A percentile compares a stretch with the other conserved stretches of the same genome.
phyloP scores from a whole-genome alignment of 805 yeast species.

The Gaillardinia entomophila region DNA sequence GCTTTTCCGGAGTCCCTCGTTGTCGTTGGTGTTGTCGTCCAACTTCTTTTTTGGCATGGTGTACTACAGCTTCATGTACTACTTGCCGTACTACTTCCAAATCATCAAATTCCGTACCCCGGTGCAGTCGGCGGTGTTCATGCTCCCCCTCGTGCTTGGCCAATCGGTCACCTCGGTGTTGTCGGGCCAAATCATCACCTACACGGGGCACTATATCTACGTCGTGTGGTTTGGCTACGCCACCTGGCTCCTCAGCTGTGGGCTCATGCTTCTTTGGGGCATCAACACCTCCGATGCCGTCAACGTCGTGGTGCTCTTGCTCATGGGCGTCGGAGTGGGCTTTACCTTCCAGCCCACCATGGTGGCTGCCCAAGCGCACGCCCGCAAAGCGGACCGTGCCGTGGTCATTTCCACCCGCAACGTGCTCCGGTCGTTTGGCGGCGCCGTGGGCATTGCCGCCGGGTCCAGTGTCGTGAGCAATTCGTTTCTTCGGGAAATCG shows the following conservation, averaged over 20 bases:
- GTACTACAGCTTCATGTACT: conserved; percentile 42
- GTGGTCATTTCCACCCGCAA: conserved; percentile 29
- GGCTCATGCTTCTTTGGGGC: conserved; percentile 29
- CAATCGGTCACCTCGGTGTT: conserved; percentile 38
- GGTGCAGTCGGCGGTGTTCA: conserved; percentile 34
- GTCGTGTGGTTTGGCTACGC: conserved; percentile 37
- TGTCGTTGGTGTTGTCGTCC: conserved; percentile 24
- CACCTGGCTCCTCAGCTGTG: conserved; percentile 37
- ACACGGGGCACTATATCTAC: conserved; percentile 36
- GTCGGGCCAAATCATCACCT: conserved; percentile 43
- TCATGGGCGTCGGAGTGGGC: conserved; percentile 19
- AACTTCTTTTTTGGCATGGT: conserved; percentile 45
- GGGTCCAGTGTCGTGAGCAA: conserved; percentile 23
- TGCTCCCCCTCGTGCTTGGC: conserved; percentile 39
- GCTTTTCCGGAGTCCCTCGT: conserved; percentile 30
- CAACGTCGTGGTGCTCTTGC: conserved; percentile 20
- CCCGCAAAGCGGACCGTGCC: conserved; percentile 25
- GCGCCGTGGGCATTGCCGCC: conserved; percentile 28
- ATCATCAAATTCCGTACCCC: conserved; percentile 36
- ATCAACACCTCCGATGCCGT: conserved; percentile 26
- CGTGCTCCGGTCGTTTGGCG: conserved; percentile 29
- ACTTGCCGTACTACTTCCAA: conserved; percentile 45
- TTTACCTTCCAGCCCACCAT: conserved; percentile 21
- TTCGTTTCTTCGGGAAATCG: conserved; percentile 14
- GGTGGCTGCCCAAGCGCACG: conserved; percentile 22